These are phyloP conservation scores for Phylloporus arenicola DNA, from an alignment of 768 basidiomycete genomes.

Conservation along the genomic window DNA sequence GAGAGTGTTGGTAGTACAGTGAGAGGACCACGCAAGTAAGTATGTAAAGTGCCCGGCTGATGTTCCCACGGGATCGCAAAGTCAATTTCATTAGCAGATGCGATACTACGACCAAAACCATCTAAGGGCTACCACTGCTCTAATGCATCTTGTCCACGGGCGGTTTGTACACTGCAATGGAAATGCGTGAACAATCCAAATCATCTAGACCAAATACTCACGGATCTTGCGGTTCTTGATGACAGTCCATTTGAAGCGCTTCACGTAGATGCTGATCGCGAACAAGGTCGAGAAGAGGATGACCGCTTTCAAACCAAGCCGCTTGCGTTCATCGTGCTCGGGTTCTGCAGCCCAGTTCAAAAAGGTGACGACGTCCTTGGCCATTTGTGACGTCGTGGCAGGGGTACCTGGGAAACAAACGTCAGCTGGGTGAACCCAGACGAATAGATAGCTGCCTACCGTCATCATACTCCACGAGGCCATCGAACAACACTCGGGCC, in stretches of 20 bases:
- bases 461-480: constrained; percentile 94
- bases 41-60: constrained; percentile 1
- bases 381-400: constrained; percentile 97
- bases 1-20: neutral
- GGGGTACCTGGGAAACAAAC: constrained; percentile 65
- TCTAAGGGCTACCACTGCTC: constrained; percentile 20
- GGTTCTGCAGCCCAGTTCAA: constrained; percentile 96
- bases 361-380: constrained; percentile 97
- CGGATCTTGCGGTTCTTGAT: constrained; percentile 94
- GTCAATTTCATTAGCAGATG: constrained; percentile 22
- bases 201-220: constrained; percentile 36
- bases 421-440: constrained; percentile 3
- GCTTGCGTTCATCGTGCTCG: constrained; percentile 96
- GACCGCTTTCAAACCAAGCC: constrained; percentile 91
- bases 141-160: constrained; percentile 33
- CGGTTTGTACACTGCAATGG: constrained; percentile 35
- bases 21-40: neutral
- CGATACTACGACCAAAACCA: constrained; percentile 21
- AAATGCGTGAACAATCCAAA: constrained; percentile 3
- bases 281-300: constrained; percentile 87
- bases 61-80: neutral
- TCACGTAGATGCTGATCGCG: constrained; percentile 78
- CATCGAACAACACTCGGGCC: constrained; percentile 95
- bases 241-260: constrained; percentile 90
- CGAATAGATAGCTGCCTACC: constrained; percentile 41